phyloP scores from a whole-genome alignment of 2,329 filamentous ascomycete species.

The Penicillium hesseltinei region DNA sequence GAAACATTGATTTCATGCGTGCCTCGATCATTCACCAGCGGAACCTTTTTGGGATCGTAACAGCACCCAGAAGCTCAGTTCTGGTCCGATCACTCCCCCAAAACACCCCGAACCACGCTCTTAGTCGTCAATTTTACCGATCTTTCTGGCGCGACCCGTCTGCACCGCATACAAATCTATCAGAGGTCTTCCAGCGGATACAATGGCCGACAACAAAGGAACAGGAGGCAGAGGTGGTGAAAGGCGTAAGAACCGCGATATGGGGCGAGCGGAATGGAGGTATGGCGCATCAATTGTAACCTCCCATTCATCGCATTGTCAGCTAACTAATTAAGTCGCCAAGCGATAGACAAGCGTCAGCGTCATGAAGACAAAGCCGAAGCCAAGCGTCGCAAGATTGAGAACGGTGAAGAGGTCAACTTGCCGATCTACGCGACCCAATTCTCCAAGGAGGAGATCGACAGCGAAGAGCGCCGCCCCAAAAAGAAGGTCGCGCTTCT shows the following conservation, averaged over 20 bases:
- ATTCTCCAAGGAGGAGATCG: constrained; percentile 78
- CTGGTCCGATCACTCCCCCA: background rate
- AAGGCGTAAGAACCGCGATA: constrained; percentile 62
- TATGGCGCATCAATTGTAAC: constrained; percentile 39
- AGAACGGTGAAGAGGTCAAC: constrained; percentile 44
- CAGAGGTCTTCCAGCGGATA: constrained; percentile 20
- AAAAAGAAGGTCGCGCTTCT: constrained; percentile 96
- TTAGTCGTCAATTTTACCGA: background rate
- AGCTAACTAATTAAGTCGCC: constrained; percentile 54
- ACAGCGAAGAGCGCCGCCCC: constrained; percentile 77
- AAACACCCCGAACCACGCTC: background rate
- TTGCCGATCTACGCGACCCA: constrained; percentile 55
- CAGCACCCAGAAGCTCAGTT: background rate
- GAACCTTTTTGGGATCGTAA: constrained; percentile 15
- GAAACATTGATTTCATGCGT: constrained; percentile 10
- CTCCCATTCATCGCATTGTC: constrained; percentile 9
- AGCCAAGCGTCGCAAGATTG: constrained; percentile 56
- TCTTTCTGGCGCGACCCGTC: constrained; percentile 1
- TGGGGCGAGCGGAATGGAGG: constrained; percentile 66
- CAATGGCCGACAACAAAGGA: constrained; percentile 38
- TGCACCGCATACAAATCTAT: constrained; percentile 14
- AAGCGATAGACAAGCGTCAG: constrained; percentile 52
- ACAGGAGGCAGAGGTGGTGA: constrained; percentile 35
- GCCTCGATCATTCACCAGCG: constrained; percentile 21
- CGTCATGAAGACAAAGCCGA: constrained; percentile 52